These are phyloP conservation scores for Volvariella surrecta DNA, from an alignment of 1,284 basidiomycete species.

Conservation along the genomic window DNA sequence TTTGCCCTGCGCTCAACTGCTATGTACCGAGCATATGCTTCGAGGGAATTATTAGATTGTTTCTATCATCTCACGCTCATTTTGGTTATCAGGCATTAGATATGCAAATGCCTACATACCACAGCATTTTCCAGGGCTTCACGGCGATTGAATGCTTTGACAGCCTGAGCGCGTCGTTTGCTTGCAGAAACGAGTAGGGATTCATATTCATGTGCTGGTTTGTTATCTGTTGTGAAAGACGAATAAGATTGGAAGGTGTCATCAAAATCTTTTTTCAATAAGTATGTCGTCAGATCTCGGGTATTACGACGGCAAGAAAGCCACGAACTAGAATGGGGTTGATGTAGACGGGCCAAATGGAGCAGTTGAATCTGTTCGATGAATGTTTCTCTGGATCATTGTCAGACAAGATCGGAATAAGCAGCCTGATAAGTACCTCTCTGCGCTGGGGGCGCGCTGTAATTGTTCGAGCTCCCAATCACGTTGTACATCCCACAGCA, in stretches of 20 bases:
- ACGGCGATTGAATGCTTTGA: constrained; percentile 52
- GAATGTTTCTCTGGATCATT: constrained; percentile 24
- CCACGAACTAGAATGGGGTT: constrained; percentile 59
- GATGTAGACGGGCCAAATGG: constrained; percentile 49
- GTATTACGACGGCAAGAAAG: neutral
- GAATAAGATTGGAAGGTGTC: constrained; percentile 82
- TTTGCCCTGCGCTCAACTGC: constrained; percentile 56
- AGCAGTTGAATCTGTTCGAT: constrained; percentile 39
- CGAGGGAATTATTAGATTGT: constrained; percentile 41
- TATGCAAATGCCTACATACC: constrained; percentile 26
- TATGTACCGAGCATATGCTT: constrained; percentile 57
- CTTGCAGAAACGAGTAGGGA: constrained; percentile 66
- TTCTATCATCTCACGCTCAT: constrained; percentile 21
- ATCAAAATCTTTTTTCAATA: constrained; percentile 59
- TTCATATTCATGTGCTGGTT: constrained; percentile 72
- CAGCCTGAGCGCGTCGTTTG: constrained; percentile 51
- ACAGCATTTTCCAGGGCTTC: constrained; percentile 53
- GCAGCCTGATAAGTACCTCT: constrained; percentile 32
- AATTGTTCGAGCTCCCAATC: constrained; percentile 72
- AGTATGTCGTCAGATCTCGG: constrained; percentile 6
- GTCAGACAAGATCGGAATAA: neutral
- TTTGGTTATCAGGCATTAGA: constrained; percentile 2
- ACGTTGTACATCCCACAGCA: constrained; percentile 63
- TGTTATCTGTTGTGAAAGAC: constrained; percentile 74
- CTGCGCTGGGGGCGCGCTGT: constrained; percentile 31